Percentiles rank a stretch among this genome's conserved stretches.
Evolutionary conservation across 2,329 filamentous ascomycete genomes (phyloP).

Genomic region (Amylocarpus encephaloides): DNA sequence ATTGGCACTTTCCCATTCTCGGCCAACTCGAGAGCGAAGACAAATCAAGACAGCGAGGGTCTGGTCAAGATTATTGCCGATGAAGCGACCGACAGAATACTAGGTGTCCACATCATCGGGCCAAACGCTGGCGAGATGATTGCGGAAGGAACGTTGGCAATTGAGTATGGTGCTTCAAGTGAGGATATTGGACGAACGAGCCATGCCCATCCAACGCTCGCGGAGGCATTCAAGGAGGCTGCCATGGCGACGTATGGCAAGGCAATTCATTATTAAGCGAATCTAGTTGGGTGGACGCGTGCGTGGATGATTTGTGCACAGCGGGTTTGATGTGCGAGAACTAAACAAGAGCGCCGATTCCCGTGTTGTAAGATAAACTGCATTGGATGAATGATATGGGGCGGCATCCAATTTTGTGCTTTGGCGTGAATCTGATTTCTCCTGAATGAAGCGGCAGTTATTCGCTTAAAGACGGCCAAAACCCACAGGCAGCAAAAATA

Average conservation of each 20-base stretch:
- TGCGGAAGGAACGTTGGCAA: constrained; percentile 86
- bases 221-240: constrained; percentile 99
- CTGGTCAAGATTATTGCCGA: constrained; percentile 96
- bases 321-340: neutral
- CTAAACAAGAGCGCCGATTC: constrained; percentile 11
- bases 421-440: too few relatives aligned
- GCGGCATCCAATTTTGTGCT: too few relatives aligned
- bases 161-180: constrained; percentile 93
- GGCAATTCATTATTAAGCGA: constrained; percentile 82
- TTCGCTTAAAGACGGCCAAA: too few relatives aligned
- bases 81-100: constrained; percentile 89
- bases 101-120: constrained; percentile 95
- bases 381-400: constrained; percentile 15
- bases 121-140: constrained; percentile 99
- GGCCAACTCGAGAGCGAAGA: constrained; percentile 98
- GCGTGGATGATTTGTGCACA: constrained; percentile 5
- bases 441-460: too few relatives aligned
- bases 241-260: constrained; percentile 96
- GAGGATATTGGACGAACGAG: constrained; percentile 94
- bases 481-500: too few relatives aligned
- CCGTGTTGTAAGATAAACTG: constrained; percentile 28
- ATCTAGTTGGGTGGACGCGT: neutral
- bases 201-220: constrained; percentile 81
- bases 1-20: constrained; percentile 93
- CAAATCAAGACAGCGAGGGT: constrained; percentile 92